Base-by-base conservation (phyloP, 2,329 filamentous ascomycete genomes). In the Alternaria alternata region DNA sequence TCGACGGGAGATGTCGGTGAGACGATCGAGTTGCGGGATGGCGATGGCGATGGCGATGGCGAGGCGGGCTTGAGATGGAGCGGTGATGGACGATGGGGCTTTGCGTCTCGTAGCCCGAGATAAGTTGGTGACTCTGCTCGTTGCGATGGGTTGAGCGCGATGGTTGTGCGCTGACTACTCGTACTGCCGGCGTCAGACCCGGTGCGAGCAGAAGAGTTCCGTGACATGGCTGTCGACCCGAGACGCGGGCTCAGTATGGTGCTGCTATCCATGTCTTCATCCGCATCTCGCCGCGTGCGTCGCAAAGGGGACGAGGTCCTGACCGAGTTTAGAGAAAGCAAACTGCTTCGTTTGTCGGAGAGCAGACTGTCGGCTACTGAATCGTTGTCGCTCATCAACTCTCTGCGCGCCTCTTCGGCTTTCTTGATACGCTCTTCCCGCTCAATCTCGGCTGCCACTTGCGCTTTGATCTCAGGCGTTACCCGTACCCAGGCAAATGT, bases 401-500 rank as follows among this genome's bases (percentile, higher is more conserved):
- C 67, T 63, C 71, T 63, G 58, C 67, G 52, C 5, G 66, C 67
- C 11, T 75, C 72, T 32, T 73, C 70, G 3, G 69, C 68, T 58
- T 73, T 75, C 64, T 77, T 77, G 20, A 70, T 54, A 1, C 61
- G 60, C 20, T 69, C 72, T 58, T 78, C 77, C 6, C 64, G 69
- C 46, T 75, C 92, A 89, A 92, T 84, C 55, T 89, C 86, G 68
- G 89, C 86, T 52, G 92, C 88, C 3, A 96, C 93, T 65, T 92
- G 89, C 72, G 91, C 89, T 69, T 95, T 89, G 63, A 96, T 91
- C 74, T 94, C 90, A 3, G 91, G 89, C 79, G 89, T 90, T 42
- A 95, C 91, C 51, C 94, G 87, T 43, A 98, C 88, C 83, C 95
- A 96, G 12, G 91, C 92, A 77, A 96, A 97, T 0, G 93, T 95